phyloP scores from a whole-genome alignment of 148 eudicot species.

The Chenopodium formosanum region DNA sequence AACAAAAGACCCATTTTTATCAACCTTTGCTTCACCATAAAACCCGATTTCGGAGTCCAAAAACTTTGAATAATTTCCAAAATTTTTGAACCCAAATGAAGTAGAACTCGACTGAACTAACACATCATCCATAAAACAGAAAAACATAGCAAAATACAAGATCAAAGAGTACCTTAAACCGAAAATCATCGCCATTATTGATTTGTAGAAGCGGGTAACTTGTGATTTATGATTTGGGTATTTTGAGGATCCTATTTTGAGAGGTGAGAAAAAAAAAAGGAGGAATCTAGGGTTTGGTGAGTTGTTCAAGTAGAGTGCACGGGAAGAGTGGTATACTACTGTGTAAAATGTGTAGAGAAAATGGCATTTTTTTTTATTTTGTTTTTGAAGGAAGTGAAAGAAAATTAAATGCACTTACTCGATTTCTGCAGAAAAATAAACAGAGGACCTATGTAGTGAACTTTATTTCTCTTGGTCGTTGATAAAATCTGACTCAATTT shows the following conservation, averaged over 20 bases:
- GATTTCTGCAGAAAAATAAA: not conserved
- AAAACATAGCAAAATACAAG: constrained; percentile 30
- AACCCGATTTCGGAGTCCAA: constrained; percentile 51
- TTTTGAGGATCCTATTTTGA: not conserved
- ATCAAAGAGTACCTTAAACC: constrained; percentile 35
- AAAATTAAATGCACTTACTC: constrained; percentile 8
- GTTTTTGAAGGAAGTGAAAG: not conserved
- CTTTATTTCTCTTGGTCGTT: constrained; percentile 10
- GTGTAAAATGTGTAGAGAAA: not conserved
- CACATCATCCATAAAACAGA: constrained; percentile 30
- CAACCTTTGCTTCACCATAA: constrained; percentile 59
- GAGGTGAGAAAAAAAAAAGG: not conserved
- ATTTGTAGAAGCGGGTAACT: not conserved
- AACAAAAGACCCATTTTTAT: constrained; percentile 41
- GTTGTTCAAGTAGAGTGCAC: not conserved
- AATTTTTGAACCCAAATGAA: constrained; percentile 55
- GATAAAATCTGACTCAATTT: not conserved
- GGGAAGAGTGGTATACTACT: constrained; percentile 7
- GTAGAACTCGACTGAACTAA: constrained; percentile 32
- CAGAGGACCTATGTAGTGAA: not conserved
- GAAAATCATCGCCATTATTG: constrained; percentile 37
- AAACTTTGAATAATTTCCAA: constrained; percentile 37
- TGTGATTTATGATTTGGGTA: not conserved
- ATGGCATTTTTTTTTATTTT: not conserved
- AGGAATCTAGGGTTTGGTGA: constrained; percentile 7